Evolutionary conservation across 202 grass and related monocot species (phyloP), one percentile per base, ranked within the genome.

Genomic region (Cymbopogon flexuosus): DNA sequence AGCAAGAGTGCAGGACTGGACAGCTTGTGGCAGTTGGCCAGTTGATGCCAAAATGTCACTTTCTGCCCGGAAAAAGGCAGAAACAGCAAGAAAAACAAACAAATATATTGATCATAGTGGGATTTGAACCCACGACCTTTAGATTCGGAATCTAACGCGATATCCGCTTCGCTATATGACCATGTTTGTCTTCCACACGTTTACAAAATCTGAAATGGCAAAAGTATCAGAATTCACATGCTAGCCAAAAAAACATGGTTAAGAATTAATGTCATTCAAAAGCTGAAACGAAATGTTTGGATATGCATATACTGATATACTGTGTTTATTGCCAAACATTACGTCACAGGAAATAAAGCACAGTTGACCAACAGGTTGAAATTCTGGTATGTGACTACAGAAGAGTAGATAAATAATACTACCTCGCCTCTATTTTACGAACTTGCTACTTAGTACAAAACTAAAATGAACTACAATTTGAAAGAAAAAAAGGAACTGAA

Each of bases 61-160:
- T 51, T 85, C 72, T 41, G 54, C 19, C 3, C 0, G 6, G 22
- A 12, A n/a, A 15, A 31, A 58, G 21, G 77, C 75, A 54, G 49
- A 54, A 19, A 54, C 2, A 21, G 5, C 2, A 21, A 72, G 10
- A 65, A n/a, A 58, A 15, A 65, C 42, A 65, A 47, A 40, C 15
- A 5, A 63, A 19, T 56, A 69, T 8, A 76, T 45, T 76, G 90
- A 91, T 93, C 90, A 79, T 92, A 97, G 93, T 97, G 90, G 93
- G 93, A 97, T 84, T 97, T 76, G 90, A 97, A 97, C 90, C 93
- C 90, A 97, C 93, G 88, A 89, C 90, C 85, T 97, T 91, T 93
- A 97, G 93, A 97, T 97, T 88, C 93, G 93, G 93, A 97, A 88
- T 93, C 90, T 91, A 97, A 93, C 83, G 90, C 93, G 88, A 97